Evolutionary conservation across 345 rosid species (phyloP).

Genomic region (Psidium guajava): DNA sequence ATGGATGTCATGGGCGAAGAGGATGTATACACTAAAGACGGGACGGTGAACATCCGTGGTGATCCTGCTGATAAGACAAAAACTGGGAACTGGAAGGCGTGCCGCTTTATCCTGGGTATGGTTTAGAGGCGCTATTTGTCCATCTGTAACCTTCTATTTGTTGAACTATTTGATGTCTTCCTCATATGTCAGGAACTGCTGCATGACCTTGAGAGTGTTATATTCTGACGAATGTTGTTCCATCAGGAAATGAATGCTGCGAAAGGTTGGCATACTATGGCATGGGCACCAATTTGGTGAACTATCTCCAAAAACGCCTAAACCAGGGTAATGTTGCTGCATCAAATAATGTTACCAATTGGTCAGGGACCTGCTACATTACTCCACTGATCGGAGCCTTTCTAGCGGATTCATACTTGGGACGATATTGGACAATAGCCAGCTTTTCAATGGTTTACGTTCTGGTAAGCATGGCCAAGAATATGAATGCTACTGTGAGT

Average conservation of each 20-base stretch:
- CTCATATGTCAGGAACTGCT: not conserved
- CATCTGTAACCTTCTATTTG: not conserved
- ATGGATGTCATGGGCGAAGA: constrained; percentile 38
- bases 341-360: constrained; percentile 73
- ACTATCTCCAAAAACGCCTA: constrained; percentile 54
- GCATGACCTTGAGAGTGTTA: not conserved
- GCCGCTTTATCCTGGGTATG: constrained; percentile 79
- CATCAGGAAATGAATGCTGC: constrained; percentile 70
- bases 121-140: not conserved
- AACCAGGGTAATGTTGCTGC: constrained; percentile 70
- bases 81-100: constrained; percentile 93
- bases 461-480: constrained; percentile 31
- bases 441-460: constrained; percentile 60
- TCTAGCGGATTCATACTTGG: constrained; percentile 87
- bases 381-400: constrained; percentile 92
- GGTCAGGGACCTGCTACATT: constrained; percentile 90
- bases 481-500: not conserved
- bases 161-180: not conserved
- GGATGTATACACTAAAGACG: constrained; percentile 56
- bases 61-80: constrained; percentile 59
- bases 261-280: constrained; percentile 98
- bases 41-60: constrained; percentile 54
- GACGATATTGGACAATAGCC: constrained; percentile 88
- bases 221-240: not conserved
- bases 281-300: constrained; percentile 94